These are phyloP conservation scores for Phytophthora meadii DNA, from an alignment of 352 stramenopile species.

Conservation along the genomic window DNA sequence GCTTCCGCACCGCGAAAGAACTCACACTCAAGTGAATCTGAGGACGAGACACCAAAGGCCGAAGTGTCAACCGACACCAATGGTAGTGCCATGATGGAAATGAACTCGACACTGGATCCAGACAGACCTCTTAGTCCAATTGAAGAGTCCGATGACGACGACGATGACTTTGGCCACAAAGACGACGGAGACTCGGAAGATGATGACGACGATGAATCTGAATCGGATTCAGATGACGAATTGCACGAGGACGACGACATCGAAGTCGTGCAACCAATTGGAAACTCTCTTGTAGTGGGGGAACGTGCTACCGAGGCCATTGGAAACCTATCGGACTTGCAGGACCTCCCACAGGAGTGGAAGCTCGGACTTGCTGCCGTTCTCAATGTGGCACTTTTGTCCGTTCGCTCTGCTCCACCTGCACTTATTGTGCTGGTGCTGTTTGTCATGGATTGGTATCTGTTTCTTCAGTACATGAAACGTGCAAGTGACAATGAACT, in stretches of 20 bases:
- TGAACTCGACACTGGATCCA: conserved; percentile 20
- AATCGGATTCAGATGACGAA: conserved; percentile 44
- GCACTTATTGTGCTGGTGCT: conserved; percentile 38
- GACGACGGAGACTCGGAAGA: conserved; percentile 49
- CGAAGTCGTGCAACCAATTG: conserved; percentile 24
- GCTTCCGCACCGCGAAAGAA: conserved; percentile 28
- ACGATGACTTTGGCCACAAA: conserved; percentile 52
- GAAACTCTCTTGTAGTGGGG: background rate
- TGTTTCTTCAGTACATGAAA: conserved; percentile 42
- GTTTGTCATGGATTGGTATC: conserved; percentile 38
- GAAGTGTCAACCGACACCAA: conserved; percentile 6
- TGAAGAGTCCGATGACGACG: conserved; percentile 51
- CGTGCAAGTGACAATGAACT: conserved; percentile 4
- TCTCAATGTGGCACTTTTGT: conserved; percentile 43
- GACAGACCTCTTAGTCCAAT: conserved; percentile 25
- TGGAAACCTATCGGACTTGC: conserved; percentile 31
- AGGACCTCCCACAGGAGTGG: conserved; percentile 40
- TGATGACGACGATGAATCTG: conserved; percentile 41
- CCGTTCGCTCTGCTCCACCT: conserved; percentile 30
- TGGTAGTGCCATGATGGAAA: conserved; percentile 15
- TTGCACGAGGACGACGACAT: conserved; percentile 32
- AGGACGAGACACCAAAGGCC: conserved; percentile 14
- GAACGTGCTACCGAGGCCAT: conserved; percentile 4
- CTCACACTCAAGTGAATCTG: conserved; percentile 26
- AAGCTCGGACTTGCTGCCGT: conserved; percentile 39